phyloP scores from a whole-genome alignment of 306 rosid genomes.

The Prunus padus region DNA sequence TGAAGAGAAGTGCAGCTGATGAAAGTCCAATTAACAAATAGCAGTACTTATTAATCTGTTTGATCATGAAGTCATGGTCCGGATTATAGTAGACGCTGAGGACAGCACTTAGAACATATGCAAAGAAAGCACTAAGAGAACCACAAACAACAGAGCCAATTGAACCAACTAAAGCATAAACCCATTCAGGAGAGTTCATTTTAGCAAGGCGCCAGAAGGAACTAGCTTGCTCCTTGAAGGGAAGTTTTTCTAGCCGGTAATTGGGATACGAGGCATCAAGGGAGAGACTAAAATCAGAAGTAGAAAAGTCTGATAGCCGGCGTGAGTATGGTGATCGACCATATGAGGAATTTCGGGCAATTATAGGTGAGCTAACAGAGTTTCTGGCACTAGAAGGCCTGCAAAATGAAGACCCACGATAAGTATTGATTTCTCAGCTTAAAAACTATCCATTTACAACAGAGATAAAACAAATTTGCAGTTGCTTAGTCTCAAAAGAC shows the following conservation, averaged over 20 bases:
- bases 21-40: slow-evolving; percentile 89
- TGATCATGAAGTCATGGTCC: slow-evolving; percentile 65
- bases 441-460: neutral
- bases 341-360: slow-evolving; percentile 91
- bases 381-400: slow-evolving; percentile 99
- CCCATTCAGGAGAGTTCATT: slow-evolving; percentile 99
- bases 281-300: slow-evolving; percentile 88
- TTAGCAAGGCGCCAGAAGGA: slow-evolving; percentile 98
- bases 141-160: slow-evolving; percentile 93
- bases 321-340: slow-evolving; percentile 98
- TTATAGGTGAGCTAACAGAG: slow-evolving; percentile 98
- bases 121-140: slow-evolving; percentile 94
- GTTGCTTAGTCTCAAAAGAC: neutral
- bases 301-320: slow-evolving; percentile 93
- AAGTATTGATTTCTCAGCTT: slow-evolving; percentile 11
- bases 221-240: slow-evolving; percentile 93
- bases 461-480: neutral
- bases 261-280: slow-evolving; percentile 76
- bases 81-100: slow-evolving; percentile 86
- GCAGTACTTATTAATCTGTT: slow-evolving; percentile 74
- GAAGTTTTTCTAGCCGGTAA: slow-evolving; percentile 81
- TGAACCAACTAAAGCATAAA: slow-evolving; percentile 83
- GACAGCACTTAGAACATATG: slow-evolving; percentile 87
- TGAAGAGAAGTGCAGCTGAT: slow-evolving; percentile 86
- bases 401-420: slow-evolving; percentile 28